Percentiles rank a stretch among this genome's conserved stretches.
Evolutionary conservation across 2,329 filamentous ascomycete genomes (phyloP).

Genomic region (Colletotrichum cuscutae): DNA sequence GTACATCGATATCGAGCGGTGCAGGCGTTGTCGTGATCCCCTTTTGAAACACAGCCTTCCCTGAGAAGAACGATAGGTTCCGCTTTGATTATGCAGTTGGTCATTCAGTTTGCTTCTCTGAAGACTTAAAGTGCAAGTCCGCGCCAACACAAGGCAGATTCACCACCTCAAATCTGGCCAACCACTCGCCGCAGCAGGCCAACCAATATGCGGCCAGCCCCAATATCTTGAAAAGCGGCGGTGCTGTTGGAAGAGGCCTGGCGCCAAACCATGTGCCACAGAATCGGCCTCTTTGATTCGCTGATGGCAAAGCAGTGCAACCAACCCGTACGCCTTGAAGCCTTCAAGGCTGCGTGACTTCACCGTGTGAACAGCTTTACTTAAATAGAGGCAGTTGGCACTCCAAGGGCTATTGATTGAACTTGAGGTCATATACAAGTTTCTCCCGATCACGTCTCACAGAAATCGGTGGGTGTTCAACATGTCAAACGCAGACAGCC

Average conservation of each 20-base stretch:
- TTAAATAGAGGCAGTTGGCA: background rate
- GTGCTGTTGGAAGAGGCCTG: background rate
- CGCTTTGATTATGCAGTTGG: too few relatives aligned
- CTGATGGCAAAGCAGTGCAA: background rate
- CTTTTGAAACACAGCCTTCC: too few relatives aligned
- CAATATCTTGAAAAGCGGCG: background rate
- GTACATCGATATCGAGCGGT: too few relatives aligned
- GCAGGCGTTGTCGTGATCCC: too few relatives aligned
- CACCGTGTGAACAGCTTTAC: too few relatives aligned
- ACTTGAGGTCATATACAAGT: too few relatives aligned
- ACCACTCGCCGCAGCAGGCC: background rate
- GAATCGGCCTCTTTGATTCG: background rate
- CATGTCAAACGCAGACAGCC: background rate
- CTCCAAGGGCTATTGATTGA: too few relatives aligned
- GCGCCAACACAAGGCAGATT: conserved; percentile 7
- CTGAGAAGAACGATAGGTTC: background rate
- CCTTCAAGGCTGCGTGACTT: background rate
- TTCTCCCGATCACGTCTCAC: too few relatives aligned
- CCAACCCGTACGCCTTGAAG: background rate
- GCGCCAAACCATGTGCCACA: background rate
- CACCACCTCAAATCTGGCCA: background rate
- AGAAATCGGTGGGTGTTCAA: background rate
- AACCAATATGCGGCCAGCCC: conserved; percentile 3
- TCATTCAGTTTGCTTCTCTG: too few relatives aligned
- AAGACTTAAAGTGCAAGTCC: background rate